Evolutionary conservation across 2,329 filamentous ascomycete species (phyloP).

Genomic region (Paracorniculantispora psalliotae): DNA sequence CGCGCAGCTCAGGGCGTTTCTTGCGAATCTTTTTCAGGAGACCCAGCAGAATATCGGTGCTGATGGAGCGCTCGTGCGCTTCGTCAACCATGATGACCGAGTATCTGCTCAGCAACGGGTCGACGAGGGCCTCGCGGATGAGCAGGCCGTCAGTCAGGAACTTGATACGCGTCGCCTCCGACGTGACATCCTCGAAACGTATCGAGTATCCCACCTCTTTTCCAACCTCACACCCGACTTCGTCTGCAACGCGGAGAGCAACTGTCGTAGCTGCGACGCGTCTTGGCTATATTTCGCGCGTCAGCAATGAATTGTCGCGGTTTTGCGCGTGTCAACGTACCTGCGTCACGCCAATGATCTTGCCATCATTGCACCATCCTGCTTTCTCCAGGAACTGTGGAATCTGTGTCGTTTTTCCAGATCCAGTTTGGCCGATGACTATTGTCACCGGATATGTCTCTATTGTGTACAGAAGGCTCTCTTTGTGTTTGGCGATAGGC

Average conservation of each 20-base stretch:
- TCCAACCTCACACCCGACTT: constrained; percentile 78
- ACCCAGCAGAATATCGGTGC: constrained; percentile 89
- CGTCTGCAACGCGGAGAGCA: constrained; percentile 81
- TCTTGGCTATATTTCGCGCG: constrained; percentile 58
- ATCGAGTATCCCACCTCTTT: constrained; percentile 94
- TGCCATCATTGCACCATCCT: constrained; percentile 83
- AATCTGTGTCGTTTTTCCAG: constrained; percentile 92
- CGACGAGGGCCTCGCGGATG: constrained; percentile 85
- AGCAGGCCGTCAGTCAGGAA: constrained; percentile 92
- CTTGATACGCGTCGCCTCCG: constrained; percentile 79
- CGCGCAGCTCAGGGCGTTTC: constrained; percentile 72
- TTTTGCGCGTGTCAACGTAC: constrained; percentile 41
- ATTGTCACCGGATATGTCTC: constrained; percentile 83
- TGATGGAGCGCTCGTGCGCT: constrained; percentile 89
- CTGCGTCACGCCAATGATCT: constrained; percentile 84
- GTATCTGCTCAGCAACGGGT: constrained; percentile 85
- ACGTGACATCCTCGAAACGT: constrained; percentile 86
- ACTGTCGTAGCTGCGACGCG: constrained; percentile 89
- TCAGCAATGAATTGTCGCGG: constrained; percentile 13
- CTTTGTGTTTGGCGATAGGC: constrained; percentile 78
- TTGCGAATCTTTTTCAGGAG: constrained; percentile 85
- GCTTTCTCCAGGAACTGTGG: constrained; percentile 85
- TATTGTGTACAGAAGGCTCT: constrained; percentile 77
- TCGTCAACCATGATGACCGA: constrained; percentile 98
- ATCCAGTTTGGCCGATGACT: constrained; percentile 89